Evolutionary conservation across 345 rosid genomes (phyloP), one percentile per base, ranked within the genome.

Genomic region (sweet orange (Citrus sinensis)): DNA sequence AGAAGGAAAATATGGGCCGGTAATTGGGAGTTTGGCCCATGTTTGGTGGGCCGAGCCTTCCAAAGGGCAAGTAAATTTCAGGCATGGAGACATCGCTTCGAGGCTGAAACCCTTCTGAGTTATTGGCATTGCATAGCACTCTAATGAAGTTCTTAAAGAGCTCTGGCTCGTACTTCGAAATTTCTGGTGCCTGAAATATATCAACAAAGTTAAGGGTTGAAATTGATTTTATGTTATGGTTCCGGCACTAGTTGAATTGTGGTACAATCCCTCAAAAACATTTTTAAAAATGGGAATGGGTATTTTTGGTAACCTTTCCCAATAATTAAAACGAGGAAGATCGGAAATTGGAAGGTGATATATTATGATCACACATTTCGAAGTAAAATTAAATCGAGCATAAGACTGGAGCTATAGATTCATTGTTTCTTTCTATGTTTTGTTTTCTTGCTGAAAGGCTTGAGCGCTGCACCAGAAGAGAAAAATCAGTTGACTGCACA

Each of bases 81-180:
- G 90, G 89, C 58, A 87, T 65, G 0, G 92, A 69, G 62, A 85
- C 89, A 7, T 89, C 90, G 62, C 90, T 39, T 7, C 63, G 68
- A 22, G 88, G 90, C 4, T 66, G 63, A 75, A 89, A 89, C 7
- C 88, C 86, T 82, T 89, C 92, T 0, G 89, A 85, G 7, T 80
- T 85, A 77, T 87, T 87, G 29, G 92, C 89, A 10, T 42, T 42
- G 0, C 49, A 42, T 77, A 6, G 42, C 42, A 39, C 42, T 9
- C 42, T 39, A 39, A 86, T 76, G 74, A 89, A 58, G 76, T 81
- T 78, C 78, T 81, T 78, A 83, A 67, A 30, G 20, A 74, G 29
- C 69, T 83, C 55, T 1, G 88, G 85, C 7, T 86, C 73, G 25
- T 62, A 54, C 7, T 24, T 58, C 0, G 88, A 82, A 19, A 82